Base-by-base conservation (phyloP, 73 alveolate genomes). In the Effrenium voratum region DNA sequence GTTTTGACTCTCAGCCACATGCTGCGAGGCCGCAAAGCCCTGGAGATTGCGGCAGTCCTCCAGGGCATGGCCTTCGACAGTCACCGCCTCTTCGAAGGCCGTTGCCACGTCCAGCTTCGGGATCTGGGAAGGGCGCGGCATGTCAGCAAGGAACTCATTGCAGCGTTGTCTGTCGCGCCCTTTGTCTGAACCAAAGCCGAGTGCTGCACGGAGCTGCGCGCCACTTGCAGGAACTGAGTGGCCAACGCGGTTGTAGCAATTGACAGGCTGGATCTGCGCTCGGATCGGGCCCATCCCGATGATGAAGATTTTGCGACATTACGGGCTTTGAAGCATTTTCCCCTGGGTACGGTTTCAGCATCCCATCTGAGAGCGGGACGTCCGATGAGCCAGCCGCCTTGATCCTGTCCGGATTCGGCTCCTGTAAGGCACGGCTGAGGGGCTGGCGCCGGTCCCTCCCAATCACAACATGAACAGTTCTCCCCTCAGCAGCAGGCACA, bases 11-110 rank as follows among this genome's bases (percentile, higher is more conserved):
- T n/a, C n/a, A n/a, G n/a, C n/a, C n/a, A n/a, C n/a, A n/a, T n/a
- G n/a, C n/a, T n/a, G n/a, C n/a, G n/a, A n/a, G n/a, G n/a, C n/a
- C n/a, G n/a, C n/a, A n/a, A n/a, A n/a, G n/a, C n/a, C n/a, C n/a
- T n/a, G n/a, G n/a, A n/a, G n/a, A n/a, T n/a, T n/a, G n/a, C n/a
- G n/a, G n/a, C n/a, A 22, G 2, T 46, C 97, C 97, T 90, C 97
- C 88, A 90, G 76, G 57, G 66, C 88, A 75, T 90, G 66, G 97
- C 97, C 97, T n/a, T 90, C 97, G 59, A 90, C 97, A 49, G 68
- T 38, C 16, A 90, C 97, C 0, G 97, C 97, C 75, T 90, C 97
- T 75, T 90, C 97, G 47, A 90, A 90, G 38, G 97, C 97, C n/a
- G 97, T 68, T 1, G 97, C 72, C 41, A 90, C 97, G 75, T 90